Evolutionary conservation across 495 filamentous ascomycete species (phyloP).

Genomic region (Aspergillus sclerotiicarbonarius): DNA sequence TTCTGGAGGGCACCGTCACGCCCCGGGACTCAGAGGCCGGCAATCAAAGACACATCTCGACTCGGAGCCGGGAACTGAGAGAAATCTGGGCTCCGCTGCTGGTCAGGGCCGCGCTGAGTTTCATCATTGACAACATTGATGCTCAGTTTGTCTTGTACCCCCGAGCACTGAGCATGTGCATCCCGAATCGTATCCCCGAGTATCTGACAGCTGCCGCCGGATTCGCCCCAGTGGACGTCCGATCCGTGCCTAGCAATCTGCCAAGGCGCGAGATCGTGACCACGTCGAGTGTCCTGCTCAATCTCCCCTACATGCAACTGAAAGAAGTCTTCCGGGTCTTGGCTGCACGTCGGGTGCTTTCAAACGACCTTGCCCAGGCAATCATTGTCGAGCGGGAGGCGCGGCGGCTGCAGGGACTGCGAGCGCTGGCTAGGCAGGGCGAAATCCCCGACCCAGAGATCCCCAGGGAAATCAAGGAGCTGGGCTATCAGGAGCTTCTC

Average conservation of each 20-base stretch:
- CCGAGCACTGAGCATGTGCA: slow-evolving; percentile 15
- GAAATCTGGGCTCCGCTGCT: slow-evolving; percentile 17
- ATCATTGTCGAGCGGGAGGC: slow-evolving; percentile 29
- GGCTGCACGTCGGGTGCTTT: slow-evolving; percentile 11
- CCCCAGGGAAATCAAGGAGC: neutral
- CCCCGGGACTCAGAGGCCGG: neutral
- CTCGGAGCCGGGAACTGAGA: slow-evolving; percentile 6
- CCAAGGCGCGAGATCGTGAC: slow-evolving; percentile 16
- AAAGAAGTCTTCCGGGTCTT: slow-evolving; percentile 17
- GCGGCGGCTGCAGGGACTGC: slow-evolving; percentile 28
- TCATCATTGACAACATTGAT: slow-evolving; percentile 17
- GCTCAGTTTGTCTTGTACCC: slow-evolving; percentile 22
- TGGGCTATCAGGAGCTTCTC: slow-evolving; percentile 20
- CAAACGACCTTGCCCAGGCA: slow-evolving; percentile 11
- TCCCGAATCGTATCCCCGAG: slow-evolving; percentile 29
- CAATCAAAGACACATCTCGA: neutral
- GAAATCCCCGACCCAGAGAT: neutral
- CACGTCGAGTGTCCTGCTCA: slow-evolving; percentile 27
- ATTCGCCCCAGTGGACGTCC: slow-evolving; percentile 24
- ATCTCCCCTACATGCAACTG: slow-evolving; percentile 22
- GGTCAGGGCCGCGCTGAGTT: slow-evolving; percentile 20
- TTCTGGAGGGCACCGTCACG: slow-evolving; percentile 3
- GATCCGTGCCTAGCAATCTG: slow-evolving; percentile 13
- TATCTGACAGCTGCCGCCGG: slow-evolving; percentile 16
- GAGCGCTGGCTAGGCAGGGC: neutral